Evolutionary conservation across 2,329 filamentous ascomycete species (phyloP), one percentile per base, ranked within the genome.

Genomic region (Drechslerella stenobrocha): DNA sequence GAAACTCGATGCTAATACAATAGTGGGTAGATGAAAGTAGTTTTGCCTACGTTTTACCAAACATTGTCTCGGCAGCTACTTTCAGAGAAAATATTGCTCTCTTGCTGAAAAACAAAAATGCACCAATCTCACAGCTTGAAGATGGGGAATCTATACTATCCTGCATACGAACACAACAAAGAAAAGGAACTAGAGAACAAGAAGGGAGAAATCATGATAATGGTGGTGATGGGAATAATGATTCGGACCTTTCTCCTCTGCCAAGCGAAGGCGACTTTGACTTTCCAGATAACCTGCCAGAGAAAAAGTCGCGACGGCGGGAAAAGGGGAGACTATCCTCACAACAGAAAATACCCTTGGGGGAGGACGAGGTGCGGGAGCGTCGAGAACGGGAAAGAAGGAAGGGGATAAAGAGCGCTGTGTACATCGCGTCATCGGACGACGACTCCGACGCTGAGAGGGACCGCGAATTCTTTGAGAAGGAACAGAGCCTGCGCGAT

Each of bases 371-470:
- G 23, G 24, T 30, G 22, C 32, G 55, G 32, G 56, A 70, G 77
- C 87, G 76, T 79, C 78, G 81, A 8, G 75, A 82, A 7, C 78
- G 83, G n/a, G 89, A 91, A 73, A 90, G 90, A 76, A 81, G 84
- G 48, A 80, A 80, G 28, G 88, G 87, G 74, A 87, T 93, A 77
- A 97, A 96, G 80, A 95, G 88, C 73, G 85, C 86, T 22, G 77
- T 92, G 35, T 92, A 85, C 73, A 87, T 98, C 51, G 83, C 87
- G 61, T 85, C 87, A 34, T 90, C 87, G 71, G 93, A 97, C 74
- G 93, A 97, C 53, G 90, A 96, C 72, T 86, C 83, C n/a, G 71
- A 73, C 47, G 44, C 42, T 4, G 72, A 73, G 46, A 65, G 60
- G 23, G 71, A 72, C 34, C 56, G 40, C 3, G 42, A 45, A 13